Conservation (phyloP, 2,329 filamentous ascomycete species). For the Monosporascus sp. region DNA sequence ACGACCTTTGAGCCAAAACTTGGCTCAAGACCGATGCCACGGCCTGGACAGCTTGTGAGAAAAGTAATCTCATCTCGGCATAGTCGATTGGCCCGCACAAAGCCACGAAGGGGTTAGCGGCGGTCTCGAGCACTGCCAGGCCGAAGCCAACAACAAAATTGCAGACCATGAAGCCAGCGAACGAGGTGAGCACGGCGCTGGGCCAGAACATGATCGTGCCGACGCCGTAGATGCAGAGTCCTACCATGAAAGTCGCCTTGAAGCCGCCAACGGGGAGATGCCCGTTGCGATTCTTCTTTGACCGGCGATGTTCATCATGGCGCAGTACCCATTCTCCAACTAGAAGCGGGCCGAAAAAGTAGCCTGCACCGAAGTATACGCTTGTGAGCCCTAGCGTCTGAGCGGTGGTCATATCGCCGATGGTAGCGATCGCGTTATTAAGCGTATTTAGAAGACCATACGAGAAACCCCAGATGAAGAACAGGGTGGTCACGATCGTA, state of each 20-base stretch:
- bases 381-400: conserved; percentile 64
- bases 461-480: conserved; percentile 86
- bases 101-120: conserved; percentile 68
- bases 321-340: conserved; percentile 67
- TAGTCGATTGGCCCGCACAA: conserved; percentile 70
- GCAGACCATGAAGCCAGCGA: conserved; percentile 70
- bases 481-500: conserved; percentile 70
- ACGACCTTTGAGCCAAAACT: conserved; percentile 66
- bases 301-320: conserved; percentile 56
- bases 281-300: conserved; percentile 31
- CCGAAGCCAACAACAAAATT: conserved; percentile 73
- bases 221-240: conserved; percentile 67
- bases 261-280: conserved; percentile 56
- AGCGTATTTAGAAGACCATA: conserved; percentile 82
- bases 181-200: conserved; percentile 66
- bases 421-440: conserved; percentile 62
- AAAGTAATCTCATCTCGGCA: conserved; percentile 67
- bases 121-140: conserved; percentile 71
- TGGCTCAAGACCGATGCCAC: conserved; percentile 68
- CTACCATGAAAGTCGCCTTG: conserved; percentile 73
- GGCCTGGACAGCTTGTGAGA: conserved; percentile 74
- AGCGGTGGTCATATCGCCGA: conserved; percentile 54
- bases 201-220: conserved; percentile 87
- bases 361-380: conserved; percentile 65
- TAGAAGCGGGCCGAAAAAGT: conserved; percentile 63